Conservation (phyloP, 768 basidiomycete genomes). For the Coprinopsis cinerea region DNA sequence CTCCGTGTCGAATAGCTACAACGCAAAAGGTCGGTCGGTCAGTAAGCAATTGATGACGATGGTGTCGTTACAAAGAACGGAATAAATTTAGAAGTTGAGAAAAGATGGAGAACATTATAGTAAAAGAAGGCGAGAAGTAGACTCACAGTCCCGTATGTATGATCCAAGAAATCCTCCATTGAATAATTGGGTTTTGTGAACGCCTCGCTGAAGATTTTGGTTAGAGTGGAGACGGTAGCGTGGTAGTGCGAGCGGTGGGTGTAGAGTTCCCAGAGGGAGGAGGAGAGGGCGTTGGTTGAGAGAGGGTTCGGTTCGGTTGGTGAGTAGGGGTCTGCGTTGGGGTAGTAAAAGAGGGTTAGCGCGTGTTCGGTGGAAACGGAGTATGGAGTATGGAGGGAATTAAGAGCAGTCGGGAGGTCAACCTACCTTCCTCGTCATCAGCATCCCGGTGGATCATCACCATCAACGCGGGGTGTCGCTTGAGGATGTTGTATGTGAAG, state of each 20-base stretch:
- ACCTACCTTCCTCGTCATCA: conserved; percentile 29
- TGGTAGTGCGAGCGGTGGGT: conserved; percentile 81
- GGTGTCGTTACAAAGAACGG: too few species aligned
- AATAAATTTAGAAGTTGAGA: background rate
- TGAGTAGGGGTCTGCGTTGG: conserved; percentile 57
- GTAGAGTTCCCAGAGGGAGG: conserved; percentile 89
- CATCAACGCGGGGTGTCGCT: conserved; percentile 89
- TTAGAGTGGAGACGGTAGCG: conserved; percentile 78
- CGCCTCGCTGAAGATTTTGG: conserved; percentile 79
- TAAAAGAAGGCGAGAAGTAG: background rate
- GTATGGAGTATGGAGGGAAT: background rate
- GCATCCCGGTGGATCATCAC: conserved; percentile 75
- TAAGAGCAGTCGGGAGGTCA: too few species aligned
- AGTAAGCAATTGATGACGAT: background rate
- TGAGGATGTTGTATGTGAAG: conserved; percentile 91
- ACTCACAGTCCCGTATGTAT: conserved; percentile 78
- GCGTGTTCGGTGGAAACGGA: background rate
- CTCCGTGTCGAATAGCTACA: conserved; percentile 84
- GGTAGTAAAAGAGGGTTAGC: background rate
- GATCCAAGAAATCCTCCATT: conserved; percentile 96
- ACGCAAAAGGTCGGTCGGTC: background rate
- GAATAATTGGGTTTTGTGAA: conserved; percentile 91
- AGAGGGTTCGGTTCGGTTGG: conserved; percentile 64
- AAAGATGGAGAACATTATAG: background rate
- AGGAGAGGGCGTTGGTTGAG: conserved; percentile 72